These are phyloP conservation scores for Ophiocordyceps sinensis DNA, from an alignment of 2,329 filamentous ascomycete genomes.

Conservation along the genomic window DNA sequence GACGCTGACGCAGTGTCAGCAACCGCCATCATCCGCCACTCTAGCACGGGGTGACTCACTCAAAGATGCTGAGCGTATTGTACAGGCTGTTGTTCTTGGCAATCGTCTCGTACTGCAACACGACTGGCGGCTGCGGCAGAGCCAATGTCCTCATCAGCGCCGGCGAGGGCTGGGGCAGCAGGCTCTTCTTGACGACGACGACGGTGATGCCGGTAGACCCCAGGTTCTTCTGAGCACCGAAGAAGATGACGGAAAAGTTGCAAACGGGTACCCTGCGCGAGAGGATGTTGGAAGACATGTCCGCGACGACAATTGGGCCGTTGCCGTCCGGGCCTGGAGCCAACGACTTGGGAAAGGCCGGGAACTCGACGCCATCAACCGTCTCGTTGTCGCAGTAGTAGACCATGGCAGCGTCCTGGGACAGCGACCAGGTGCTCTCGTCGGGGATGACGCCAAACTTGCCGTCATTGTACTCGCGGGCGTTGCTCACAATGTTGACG, in stretches of 20 bases:
- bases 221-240: conserved; percentile 89
- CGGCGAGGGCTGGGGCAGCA: conserved; percentile 60
- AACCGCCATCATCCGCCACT: not conserved
- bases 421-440: conserved; percentile 63
- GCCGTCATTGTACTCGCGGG: conserved; percentile 45
- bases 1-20: conserved; percentile 35
- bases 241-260: conserved; percentile 78
- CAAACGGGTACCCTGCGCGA: conserved; percentile 61
- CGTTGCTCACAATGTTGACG: conserved; percentile 67
- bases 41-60: conserved; percentile 27
- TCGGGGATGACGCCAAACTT: conserved; percentile 79
- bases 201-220: conserved; percentile 78
- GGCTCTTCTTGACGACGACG: conserved; percentile 65
- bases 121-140: conserved; percentile 63
- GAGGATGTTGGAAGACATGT: conserved; percentile 92
- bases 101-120: conserved; percentile 72
- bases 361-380: conserved; percentile 86
- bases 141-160: conserved; percentile 58
- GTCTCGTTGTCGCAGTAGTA: conserved; percentile 95
- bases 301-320: conserved; percentile 67
- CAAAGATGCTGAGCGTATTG: conserved; percentile 91
- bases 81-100: conserved; percentile 92
- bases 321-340: conserved; percentile 43
- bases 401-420: conserved; percentile 54
- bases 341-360: conserved; percentile 51